These are phyloP conservation scores for Camellia granthamiana DNA, from an alignment of 148 eudicot genomes.

Conservation along the genomic window DNA sequence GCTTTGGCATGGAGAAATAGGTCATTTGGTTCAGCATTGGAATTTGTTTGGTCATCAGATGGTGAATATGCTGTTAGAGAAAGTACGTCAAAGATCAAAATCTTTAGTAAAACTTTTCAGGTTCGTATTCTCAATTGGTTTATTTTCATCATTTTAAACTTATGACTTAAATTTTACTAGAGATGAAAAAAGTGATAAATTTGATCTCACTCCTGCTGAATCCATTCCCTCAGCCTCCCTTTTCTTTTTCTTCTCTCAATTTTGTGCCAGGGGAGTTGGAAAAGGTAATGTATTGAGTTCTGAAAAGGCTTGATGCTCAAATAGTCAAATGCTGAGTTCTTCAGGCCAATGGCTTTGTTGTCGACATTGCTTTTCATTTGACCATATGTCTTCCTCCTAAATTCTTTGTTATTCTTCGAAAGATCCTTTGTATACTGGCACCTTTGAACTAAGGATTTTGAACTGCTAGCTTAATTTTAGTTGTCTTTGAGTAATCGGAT, in stretches of 20 bases:
- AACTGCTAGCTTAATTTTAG: slow-evolving; percentile 4
- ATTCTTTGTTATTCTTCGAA: neutral
- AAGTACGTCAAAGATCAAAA: slow-evolving; percentile 95
- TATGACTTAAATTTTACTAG: neutral
- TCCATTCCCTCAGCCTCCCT: neutral
- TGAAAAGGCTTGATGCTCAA: neutral
- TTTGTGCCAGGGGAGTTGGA: neutral
- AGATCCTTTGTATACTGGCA: neutral
- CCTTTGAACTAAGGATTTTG: neutral
- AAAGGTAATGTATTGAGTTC: neutral
- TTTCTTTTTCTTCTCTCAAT: neutral
- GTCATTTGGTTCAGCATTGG: slow-evolving; percentile 93
- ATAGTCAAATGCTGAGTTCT: too few relatives aligned
- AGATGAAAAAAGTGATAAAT: neutral
- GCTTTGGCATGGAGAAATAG: slow-evolving; percentile 96
- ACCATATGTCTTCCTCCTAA: neutral
- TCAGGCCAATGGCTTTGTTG: neutral
- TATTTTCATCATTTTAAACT: neutral
- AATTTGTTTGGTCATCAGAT: slow-evolving; percentile 90
- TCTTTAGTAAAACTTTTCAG: slow-evolving; percentile 84
- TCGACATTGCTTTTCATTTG: neutral
- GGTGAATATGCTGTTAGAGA: slow-evolving; percentile 98
- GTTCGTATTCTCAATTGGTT: slow-evolving; percentile 36
- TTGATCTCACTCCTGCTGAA: slow-evolving; percentile 4
- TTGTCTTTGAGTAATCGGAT: slow-evolving; percentile 12